Percentiles rank a stretch among this genome's conserved stretches.
phyloP scores from a whole-genome alignment of 192 early-diverging fungal genomes.

The Coemansia sp. region DNA sequence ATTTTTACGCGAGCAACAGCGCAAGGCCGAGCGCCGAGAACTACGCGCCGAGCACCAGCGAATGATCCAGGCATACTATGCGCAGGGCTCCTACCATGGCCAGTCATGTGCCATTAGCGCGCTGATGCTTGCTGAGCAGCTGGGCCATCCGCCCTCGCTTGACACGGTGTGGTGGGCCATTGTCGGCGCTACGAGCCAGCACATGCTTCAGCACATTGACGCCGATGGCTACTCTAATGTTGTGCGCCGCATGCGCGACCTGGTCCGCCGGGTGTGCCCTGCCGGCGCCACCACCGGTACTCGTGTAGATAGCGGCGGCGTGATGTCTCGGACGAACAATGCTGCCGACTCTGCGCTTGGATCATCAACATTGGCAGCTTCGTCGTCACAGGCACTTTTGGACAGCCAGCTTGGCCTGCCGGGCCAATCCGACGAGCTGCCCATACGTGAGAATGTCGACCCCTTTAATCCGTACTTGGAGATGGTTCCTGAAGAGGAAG shows the following conservation, averaged over 20 bases:
- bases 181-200: constrained; percentile 75
- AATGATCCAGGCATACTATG: constrained; percentile 73
- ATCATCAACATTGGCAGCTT: background rate
- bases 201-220: constrained; percentile 67
- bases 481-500: constrained; percentile 21
- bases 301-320: background rate
- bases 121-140: constrained; percentile 69
- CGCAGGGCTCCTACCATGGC: constrained; percentile 72
- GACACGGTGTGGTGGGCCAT: constrained; percentile 87
- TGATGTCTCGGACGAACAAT: background rate
- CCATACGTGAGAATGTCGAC: background rate
- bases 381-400: constrained; percentile 19
- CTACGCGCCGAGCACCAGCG: constrained; percentile 34
- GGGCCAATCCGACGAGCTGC: background rate
- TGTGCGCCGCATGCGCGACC: constrained; percentile 63
- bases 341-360: background rate
- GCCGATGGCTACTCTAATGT: constrained; percentile 61
- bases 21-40: constrained; percentile 25
- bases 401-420: constrained; percentile 23
- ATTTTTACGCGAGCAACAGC: constrained; percentile 45
- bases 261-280: constrained; percentile 59
- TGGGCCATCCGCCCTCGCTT: constrained; percentile 60
- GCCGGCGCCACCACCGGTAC: background rate
- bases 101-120: constrained; percentile 67
- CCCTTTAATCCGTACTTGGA: constrained; percentile 26